A percentile compares a stretch with the other conserved stretches of the same genome.
These are phyloP conservation scores for Echinochloa phyllopogon DNA, from an alignment of 176 grass and related monocot species.

Conservation along the genomic window DNA sequence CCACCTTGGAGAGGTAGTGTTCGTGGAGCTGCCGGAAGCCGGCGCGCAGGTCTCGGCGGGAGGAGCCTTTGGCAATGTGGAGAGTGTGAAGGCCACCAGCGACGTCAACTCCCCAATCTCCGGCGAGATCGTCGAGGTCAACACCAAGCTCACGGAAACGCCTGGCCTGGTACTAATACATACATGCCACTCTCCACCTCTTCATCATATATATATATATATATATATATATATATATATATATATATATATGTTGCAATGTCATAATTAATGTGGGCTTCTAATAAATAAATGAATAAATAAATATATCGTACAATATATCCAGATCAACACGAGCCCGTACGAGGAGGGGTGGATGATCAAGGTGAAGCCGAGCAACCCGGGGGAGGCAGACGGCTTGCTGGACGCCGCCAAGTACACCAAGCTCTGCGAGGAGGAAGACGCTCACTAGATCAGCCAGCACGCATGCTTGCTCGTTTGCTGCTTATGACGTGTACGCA, in stretches of 20 bases:
- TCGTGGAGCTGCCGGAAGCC: conserved; percentile 82
- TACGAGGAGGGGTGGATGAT: conserved; percentile 98
- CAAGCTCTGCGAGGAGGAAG: conserved; percentile 94
- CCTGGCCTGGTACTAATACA: conserved; percentile 80
- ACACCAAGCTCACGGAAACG: conserved; percentile 66
- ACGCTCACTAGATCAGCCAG: conserved; percentile 63
- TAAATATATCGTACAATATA: not conserved
- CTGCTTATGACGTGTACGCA: too few relatives aligned
- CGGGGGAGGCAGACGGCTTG: conserved; percentile 61
- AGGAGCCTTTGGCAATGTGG: conserved; percentile 78
- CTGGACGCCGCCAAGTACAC: conserved; percentile 80
- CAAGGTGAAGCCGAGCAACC: conserved; percentile 86
- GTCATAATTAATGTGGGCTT: not conserved
- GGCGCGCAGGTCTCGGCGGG: conserved; percentile 59
- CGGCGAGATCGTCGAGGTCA: conserved; percentile 88
- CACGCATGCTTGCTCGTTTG: not conserved
- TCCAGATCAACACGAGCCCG: conserved; percentile 83
- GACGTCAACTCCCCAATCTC: conserved; percentile 90
- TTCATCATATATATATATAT: too few relatives aligned
- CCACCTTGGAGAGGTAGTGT: conserved; percentile 90
- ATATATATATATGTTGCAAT: not conserved
- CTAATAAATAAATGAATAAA: too few relatives aligned
- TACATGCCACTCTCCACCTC: not conserved
- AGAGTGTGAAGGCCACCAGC: conserved; percentile 98
- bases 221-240: too few relatives aligned